These are phyloP conservation scores for Balakata baccata DNA, from an alignment of 345 rosid genomes.

Conservation along the genomic window DNA sequence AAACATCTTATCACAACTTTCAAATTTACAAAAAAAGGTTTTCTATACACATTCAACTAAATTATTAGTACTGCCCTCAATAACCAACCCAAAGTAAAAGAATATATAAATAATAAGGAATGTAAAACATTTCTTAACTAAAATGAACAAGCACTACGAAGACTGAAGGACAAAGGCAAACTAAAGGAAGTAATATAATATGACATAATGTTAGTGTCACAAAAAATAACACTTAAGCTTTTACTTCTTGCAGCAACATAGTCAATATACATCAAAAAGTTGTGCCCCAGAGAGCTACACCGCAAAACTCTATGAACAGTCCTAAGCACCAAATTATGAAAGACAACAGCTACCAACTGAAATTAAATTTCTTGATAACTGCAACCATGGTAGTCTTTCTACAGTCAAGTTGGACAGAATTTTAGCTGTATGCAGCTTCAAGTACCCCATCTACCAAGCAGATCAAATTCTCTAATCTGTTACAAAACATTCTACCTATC, in stretches of 20 bases:
- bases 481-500: not conserved
- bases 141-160: not conserved
- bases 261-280: not conserved
- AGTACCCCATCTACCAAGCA: not conserved
- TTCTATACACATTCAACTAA: not conserved
- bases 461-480: not conserved
- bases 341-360: not conserved
- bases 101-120: not conserved
- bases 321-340: not conserved
- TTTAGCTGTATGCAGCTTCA: not conserved
- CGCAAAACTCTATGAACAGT: not conserved
- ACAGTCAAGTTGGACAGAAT: not conserved
- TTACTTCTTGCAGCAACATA: not conserved
- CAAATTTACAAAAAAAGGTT: not conserved
- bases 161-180: not conserved
- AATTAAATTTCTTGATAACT: not conserved
- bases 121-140: not conserved
- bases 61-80: too few species aligned
- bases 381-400: not conserved
- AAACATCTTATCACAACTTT: not conserved
- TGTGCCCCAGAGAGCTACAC: not conserved
- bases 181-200: not conserved
- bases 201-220: not conserved
- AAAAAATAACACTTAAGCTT: not conserved
- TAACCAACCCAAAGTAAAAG: not conserved